phyloP scores from a whole-genome alignment of 2,329 filamentous ascomycete species.

The Epichloe festucae region DNA sequence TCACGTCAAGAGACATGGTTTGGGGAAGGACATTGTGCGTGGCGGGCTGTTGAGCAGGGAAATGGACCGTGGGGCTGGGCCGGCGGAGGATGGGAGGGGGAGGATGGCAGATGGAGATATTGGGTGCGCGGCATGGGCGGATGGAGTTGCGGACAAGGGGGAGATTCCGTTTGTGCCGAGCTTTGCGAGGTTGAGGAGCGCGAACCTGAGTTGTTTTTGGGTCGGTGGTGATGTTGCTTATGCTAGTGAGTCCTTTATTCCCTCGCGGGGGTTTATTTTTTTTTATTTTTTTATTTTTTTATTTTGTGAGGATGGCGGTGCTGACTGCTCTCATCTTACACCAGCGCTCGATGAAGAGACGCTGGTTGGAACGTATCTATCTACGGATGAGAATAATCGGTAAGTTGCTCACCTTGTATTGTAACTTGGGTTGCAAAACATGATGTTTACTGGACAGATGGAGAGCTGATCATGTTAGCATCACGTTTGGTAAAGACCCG shows the following conservation, averaged over 20 bases:
- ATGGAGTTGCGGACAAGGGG: slow-evolving; percentile 29
- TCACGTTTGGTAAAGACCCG: slow-evolving; percentile 5
- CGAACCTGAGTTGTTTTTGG: slow-evolving; percentile 28
- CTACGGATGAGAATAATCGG: slow-evolving; percentile 29
- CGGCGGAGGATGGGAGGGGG: slow-evolving; percentile 11
- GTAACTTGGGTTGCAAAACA: neutral
- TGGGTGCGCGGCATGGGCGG: slow-evolving; percentile 24
- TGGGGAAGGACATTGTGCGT: slow-evolving; percentile 22
- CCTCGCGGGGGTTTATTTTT: neutral
- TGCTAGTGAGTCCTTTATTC: slow-evolving; percentile 24
- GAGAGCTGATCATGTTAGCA: slow-evolving; percentile 1
- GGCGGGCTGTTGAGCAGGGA: slow-evolving; percentile 18
- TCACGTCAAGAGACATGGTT: slow-evolving; percentile 25
- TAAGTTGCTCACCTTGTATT: slow-evolving; percentile 10
- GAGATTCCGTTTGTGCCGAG: slow-evolving; percentile 21
- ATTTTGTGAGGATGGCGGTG: neutral
- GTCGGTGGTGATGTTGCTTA: slow-evolving; percentile 29
- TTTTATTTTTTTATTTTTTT: neutral
- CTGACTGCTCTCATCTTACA: neutral
- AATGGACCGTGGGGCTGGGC: slow-evolving; percentile 8
- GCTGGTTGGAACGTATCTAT: slow-evolving; percentile 28
- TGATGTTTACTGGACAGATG: neutral
- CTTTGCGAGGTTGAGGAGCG: slow-evolving; percentile 13
- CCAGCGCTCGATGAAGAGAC: slow-evolving; percentile 22
- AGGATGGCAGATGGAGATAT: slow-evolving; percentile 13